These are phyloP conservation scores for Xylariaceae sp. DNA, from an alignment of 2,329 filamentous ascomycete genomes.

Conservation along the genomic window DNA sequence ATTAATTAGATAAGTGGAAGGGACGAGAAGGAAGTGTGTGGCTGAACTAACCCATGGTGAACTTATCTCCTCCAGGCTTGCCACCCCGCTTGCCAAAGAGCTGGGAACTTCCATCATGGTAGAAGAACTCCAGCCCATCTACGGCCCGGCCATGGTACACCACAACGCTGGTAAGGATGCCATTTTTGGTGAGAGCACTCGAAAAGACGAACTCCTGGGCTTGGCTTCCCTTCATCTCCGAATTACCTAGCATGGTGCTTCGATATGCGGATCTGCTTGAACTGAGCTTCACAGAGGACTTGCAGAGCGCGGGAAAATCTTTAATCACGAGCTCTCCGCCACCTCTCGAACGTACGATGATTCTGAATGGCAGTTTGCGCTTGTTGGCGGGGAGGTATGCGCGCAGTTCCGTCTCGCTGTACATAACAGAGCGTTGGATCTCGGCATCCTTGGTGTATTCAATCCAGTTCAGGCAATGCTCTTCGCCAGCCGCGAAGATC, in stretches of 20 bases:
- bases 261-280: conserved; percentile 68
- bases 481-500: conserved; percentile 74
- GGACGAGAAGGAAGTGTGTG: neutral
- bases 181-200: conserved; percentile 62
- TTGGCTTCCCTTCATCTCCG: conserved; percentile 65
- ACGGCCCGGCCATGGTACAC: conserved; percentile 74
- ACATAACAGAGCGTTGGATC: conserved; percentile 65
- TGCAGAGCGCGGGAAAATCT: conserved; percentile 70
- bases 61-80: conserved; percentile 65
- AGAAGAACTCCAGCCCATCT: conserved; percentile 87
- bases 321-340: conserved; percentile 71
- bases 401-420: conserved; percentile 73
- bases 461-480: conserved; percentile 74
- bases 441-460: conserved; percentile 67
- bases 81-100: conserved; percentile 80
- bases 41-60: conserved; percentile 64
- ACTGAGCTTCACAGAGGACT: conserved; percentile 71
- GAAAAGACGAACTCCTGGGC: conserved; percentile 72
- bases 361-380: conserved; percentile 64
- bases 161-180: conserved; percentile 69
- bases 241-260: conserved; percentile 69
- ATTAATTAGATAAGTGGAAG: conserved; percentile 6
- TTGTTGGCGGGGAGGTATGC: conserved; percentile 67
- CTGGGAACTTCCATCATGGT: conserved; percentile 80
- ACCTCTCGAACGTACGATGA: conserved; percentile 73